Base-by-base conservation (phyloP, 495 filamentous ascomycete species). In the Rhypophila decipiens region DNA sequence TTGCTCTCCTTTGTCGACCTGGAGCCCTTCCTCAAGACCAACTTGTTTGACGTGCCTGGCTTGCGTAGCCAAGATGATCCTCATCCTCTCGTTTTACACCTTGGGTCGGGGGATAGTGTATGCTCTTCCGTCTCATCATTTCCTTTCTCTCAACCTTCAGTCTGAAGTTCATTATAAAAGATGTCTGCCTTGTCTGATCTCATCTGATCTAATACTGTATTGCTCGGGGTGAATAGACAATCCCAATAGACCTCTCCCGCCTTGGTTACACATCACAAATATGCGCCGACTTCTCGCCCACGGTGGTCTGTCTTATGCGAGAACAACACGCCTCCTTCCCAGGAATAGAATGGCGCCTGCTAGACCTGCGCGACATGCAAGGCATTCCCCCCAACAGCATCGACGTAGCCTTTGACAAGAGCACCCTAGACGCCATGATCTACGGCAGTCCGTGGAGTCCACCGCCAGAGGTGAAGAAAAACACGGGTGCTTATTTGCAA, bases 341-440 rank as follows among this genome's bases (percentile, higher is more conserved):
- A 12, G 61, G 66, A 0, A 69, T 77, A 11, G 49, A 64, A 42
- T 83, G 78, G 78, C 51, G 54, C 33, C 53, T 64, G 21, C 70
- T 67, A 54, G 78, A 84, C 62, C 67, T 83, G 19, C 70, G 77
- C 10, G 44, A 72, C n/a, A 71, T 82, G 61, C 42, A 56, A 34
- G 36, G 5, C 5, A 52, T 38, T 10, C 49, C 67, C 11, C 57
- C 55, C 5, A 60, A 63, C 24, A 64, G 57, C 10, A 56, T 82
- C 45, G 77, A 81, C 55, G 64, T 82, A 19, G 76, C 76, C 17
- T 75, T 85, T 48, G 78, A 83, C 51, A 84, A 84, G 55, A 74
- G 70, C 4, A 82, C 79, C 2, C 64, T 84, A 2, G 81, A 83
- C 52, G 77, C 75, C 27, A 80, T 83, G 72, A 71, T 85, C 17